phyloP scores from a whole-genome alignment of 805 yeast species.

The Candida insectalens region DNA sequence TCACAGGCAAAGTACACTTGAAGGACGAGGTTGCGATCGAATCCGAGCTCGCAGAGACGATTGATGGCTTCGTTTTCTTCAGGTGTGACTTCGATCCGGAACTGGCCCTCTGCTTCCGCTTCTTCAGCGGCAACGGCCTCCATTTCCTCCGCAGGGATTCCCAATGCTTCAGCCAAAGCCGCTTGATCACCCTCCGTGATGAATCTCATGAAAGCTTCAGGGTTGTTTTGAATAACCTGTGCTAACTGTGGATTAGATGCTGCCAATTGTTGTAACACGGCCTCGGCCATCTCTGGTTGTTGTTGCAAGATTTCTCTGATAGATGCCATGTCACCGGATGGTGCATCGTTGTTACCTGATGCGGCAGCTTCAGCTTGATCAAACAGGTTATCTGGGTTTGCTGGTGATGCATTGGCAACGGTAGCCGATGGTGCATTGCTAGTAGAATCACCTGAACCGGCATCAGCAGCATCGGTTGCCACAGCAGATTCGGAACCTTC shows the following conservation, averaged over 20 bases:
- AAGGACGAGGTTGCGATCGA: slow-evolving; percentile 76
- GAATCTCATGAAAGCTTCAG: slow-evolving; percentile 79
- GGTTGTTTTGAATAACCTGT: slow-evolving; percentile 67
- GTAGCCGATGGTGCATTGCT: slow-evolving; percentile 19
- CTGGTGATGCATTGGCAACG: slow-evolving; percentile 1
- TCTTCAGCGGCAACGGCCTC: slow-evolving; percentile 26
- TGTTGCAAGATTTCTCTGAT: slow-evolving; percentile 72
- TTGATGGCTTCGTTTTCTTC: slow-evolving; percentile 86
- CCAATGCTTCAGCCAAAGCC: slow-evolving; percentile 36
- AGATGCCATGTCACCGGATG: slow-evolving; percentile 32
- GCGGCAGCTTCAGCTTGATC: slow-evolving; percentile 37
- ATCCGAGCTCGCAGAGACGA: slow-evolving; percentile 87
- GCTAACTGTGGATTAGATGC: slow-evolving; percentile 80
- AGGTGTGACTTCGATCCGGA: slow-evolving; percentile 56
- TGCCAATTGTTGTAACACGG: slow-evolving; percentile 73
- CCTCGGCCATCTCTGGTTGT: slow-evolving; percentile 83
- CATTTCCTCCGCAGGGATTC: slow-evolving; percentile 28
- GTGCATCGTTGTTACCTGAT: slow-evolving; percentile 23
- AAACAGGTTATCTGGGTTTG: slow-evolving; percentile 36
- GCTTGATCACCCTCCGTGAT: slow-evolving; percentile 54
- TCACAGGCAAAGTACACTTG: slow-evolving; percentile 98
- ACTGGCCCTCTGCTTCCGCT: slow-evolving; percentile 24
- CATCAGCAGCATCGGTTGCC: slow-evolving; percentile 17
- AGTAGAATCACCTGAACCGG: slow-evolving; percentile 4
- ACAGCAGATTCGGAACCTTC: slow-evolving; percentile 24